Base-by-base conservation (phyloP, 345 rosid species). In the Physaria fendleri region DNA sequence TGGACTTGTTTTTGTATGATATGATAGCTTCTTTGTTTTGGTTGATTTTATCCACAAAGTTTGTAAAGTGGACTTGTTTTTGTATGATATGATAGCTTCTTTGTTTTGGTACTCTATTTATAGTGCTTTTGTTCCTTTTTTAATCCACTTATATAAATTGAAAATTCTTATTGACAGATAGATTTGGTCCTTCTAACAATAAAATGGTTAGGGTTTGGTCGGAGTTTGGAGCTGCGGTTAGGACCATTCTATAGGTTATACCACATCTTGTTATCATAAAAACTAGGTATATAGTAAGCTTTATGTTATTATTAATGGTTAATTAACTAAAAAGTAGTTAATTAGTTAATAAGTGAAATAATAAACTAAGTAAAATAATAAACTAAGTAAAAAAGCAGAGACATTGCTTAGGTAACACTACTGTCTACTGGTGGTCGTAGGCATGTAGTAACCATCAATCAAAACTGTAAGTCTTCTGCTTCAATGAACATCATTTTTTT, bases 401-500 rank as follows among this genome's bases (percentile, higher is more conserved):
- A 23, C 53, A 32, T 47, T 15, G 55, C 74, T 71, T 71, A 14
- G 35, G 35, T 14, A 18, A 56, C 74, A 70, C 69, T 41, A 17
- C 37, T 32, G 35, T 32, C 12, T 11, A 8, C 69, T 22, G 10
- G 57, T 62, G 58, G 52, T 62, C 20, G 44, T 16, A 39, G 12
- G 44, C 44, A n/a, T n/a, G n/a, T 8, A 50, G 59, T 56, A 61
- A 51, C 58, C 59, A 56, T 27, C 73, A 69, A 61, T 69, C 62
- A 69, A 61, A 24, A 43, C 41, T 52, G 33, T 32, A 59, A 62
- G 39, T 32, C 74, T 70, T 70, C 69, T 56, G 47, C 40, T 62
- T 70, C 74, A 70, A 62, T 56, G 38, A 62, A 69, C 58, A 45
- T 29, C 8, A 8, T 25, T 35, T 4, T 0, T 42, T 22, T 15